Percentiles rank a stretch among this genome's conserved stretches.
Evolutionary conservation across 768 basidiomycete species (phyloP).

Genomic region (Tricholoma hemisulphureum): DNA sequence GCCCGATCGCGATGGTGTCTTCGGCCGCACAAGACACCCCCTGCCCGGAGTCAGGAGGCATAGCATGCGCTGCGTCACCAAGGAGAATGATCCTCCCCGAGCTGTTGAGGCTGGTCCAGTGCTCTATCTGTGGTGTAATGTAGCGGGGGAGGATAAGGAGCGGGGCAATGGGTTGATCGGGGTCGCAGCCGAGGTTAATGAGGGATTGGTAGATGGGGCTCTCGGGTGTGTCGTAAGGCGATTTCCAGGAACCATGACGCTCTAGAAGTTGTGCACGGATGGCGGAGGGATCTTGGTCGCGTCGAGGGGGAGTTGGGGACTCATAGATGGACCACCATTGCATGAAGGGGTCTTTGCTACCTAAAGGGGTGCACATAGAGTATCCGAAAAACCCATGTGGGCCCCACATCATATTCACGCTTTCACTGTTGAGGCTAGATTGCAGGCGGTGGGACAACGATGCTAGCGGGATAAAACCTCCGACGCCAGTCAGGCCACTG

Average conservation of each 20-base stretch:
- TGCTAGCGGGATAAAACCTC: slow-evolving; percentile 36
- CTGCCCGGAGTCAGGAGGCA: slow-evolving; percentile 44
- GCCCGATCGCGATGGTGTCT: slow-evolving; percentile 36
- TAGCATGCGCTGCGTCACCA: slow-evolving; percentile 44
- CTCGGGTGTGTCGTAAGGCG: slow-evolving; percentile 29
- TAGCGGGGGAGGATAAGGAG: slow-evolving; percentile 39
- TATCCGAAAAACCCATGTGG: slow-evolving; percentile 39
- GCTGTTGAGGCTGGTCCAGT: slow-evolving; percentile 31
- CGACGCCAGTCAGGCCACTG: slow-evolving; percentile 34
- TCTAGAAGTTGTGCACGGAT: slow-evolving; percentile 31
- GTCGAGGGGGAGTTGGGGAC: slow-evolving; percentile 24
- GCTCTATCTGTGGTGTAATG: slow-evolving; percentile 33
- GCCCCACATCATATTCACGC: slow-evolving; percentile 40
- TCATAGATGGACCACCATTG: slow-evolving; percentile 46
- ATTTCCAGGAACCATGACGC: slow-evolving; percentile 34
- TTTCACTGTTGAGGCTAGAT: slow-evolving; percentile 26
- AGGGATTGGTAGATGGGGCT: slow-evolving; percentile 24
- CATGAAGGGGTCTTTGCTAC: slow-evolving; percentile 17
- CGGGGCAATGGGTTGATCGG: slow-evolving; percentile 12
- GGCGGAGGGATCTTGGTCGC: slow-evolving; percentile 18
- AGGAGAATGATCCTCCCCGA: slow-evolving; percentile 38
- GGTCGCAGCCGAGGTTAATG: slow-evolving; percentile 28
- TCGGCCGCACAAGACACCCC: slow-evolving; percentile 42
- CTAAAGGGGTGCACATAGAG: slow-evolving; percentile 21
- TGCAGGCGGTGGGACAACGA: slow-evolving; percentile 26